Evolutionary conservation across 2,329 filamentous ascomycete species (phyloP), one percentile per base, ranked within the genome.

Genomic region (Ophiostoma quercus): DNA sequence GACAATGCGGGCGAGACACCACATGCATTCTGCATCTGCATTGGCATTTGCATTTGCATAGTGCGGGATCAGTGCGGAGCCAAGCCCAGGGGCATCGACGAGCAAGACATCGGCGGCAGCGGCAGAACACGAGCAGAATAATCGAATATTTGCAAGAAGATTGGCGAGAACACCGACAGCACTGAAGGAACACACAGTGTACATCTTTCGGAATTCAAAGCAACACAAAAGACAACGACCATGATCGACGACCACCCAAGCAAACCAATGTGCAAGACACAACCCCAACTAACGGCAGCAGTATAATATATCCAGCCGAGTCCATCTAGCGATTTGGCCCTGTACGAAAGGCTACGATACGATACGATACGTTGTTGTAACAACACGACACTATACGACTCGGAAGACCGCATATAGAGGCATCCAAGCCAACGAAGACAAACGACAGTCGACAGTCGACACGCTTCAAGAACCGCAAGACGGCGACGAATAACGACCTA

Each of bases 291-390:
- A 68, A 71, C 63, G 47, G 9, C 62, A 22, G 19, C 39, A 71
- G 71, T 71, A 71, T 71, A 70, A 71, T 71, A 66, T 71, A 68
- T 63, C 67, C 25, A 25, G 32, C 62, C 62, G 62, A 65, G 62
- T 65, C 68, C 67, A 54, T 22, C 41, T 68, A 39, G 37, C 37
- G 68, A 70, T 67, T 69, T 70, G n/a, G 66, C 25, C 65, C 66
- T 54, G 43, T 67, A 66, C 65, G 65, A 66, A 66, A 43, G 39
- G 37, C 65, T 43, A 66, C 66, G 66, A 70, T 66, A 70, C 71
- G 71, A 74, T 74, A 74, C 71, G 71, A 74, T 74, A 74, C 72
- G 71, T 39, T 68, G 68, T 67, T 73, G 71, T 73, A 73, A 71
- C 71, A 73, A 73, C 71, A 73, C 67, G 67, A 70, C 65, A 73